Conservation (phyloP, 2,329 filamentous ascomycete genomes). For the Diplodia scrobiculata region DNA sequence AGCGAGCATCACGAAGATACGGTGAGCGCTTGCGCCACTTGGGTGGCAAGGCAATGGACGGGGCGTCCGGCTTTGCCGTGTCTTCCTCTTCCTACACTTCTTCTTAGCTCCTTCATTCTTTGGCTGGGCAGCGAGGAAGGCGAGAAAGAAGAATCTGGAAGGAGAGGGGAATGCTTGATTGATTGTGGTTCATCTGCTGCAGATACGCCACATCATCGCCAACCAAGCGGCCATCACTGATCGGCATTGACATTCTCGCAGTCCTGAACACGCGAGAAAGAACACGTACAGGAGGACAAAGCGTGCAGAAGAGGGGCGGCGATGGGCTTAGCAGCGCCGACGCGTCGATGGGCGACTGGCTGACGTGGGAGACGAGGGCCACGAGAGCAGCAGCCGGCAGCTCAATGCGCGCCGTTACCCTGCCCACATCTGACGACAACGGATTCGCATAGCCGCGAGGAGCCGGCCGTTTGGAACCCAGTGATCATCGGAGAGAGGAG, state of each 20-base stretch:
- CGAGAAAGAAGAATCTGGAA: background rate
- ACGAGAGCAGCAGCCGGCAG: background rate
- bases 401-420: background rate
- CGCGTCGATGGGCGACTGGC: background rate
- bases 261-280: background rate
- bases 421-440: constrained; percentile 16
- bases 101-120: background rate
- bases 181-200: background rate
- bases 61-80: background rate
- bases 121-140: background rate
- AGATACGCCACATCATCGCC: background rate
- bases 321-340: background rate
- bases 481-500: constrained; percentile 10
- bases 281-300: background rate
- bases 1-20: background rate
- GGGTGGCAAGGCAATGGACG: background rate
- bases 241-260: background rate
- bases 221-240: background rate
- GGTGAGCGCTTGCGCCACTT: background rate
- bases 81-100: background rate
- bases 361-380: background rate
- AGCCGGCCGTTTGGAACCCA: constrained; percentile 6
- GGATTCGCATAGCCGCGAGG: constrained; percentile 21
- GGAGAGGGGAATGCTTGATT: background rate
- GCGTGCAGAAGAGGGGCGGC: background rate